Evolutionary conservation across 2,329 filamentous ascomycete genomes (phyloP).

Genomic region (Pseudocercospora fijiensis): DNA sequence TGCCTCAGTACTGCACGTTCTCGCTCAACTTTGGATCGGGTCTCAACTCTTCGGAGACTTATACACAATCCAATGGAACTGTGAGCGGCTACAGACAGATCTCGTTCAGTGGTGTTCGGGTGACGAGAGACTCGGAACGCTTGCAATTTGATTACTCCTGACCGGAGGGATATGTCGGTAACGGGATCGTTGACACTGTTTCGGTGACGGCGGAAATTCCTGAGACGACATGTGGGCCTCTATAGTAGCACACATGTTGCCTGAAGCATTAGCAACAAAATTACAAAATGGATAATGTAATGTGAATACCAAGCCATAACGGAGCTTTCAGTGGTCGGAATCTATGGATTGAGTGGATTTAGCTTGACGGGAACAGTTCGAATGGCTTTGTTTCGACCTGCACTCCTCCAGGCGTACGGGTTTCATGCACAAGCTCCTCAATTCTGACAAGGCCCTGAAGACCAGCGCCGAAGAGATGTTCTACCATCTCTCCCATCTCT

Average conservation of each 20-base stretch:
- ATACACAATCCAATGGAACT: not conserved
- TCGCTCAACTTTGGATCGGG: not conserved
- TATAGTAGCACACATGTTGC: not conserved
- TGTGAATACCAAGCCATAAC: not conserved
- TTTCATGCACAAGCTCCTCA: not conserved
- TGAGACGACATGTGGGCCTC: not conserved
- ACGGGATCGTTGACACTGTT: not conserved
- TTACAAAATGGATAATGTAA: not conserved
- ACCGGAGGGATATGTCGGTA: not conserved
- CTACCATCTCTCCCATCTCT: not conserved
- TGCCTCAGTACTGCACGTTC: not conserved
- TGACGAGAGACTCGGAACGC: not conserved
- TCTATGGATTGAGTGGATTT: too few species aligned
- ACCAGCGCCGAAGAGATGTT: not conserved
- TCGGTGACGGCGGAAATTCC: not conserved
- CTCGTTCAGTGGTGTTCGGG: not conserved
- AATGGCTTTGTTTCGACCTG: too few species aligned
- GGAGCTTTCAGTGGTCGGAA: too few species aligned
- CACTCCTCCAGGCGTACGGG: too few species aligned
- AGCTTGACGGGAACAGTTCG: too few species aligned
- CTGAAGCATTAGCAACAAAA: too few species aligned
- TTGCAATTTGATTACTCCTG: not conserved
- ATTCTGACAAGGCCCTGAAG: not conserved
- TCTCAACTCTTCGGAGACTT: not conserved
- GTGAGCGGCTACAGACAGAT: not conserved